Conservation (phyloP, 768 basidiomycete species). For the Lepiota brunneoincarnata region DNA sequence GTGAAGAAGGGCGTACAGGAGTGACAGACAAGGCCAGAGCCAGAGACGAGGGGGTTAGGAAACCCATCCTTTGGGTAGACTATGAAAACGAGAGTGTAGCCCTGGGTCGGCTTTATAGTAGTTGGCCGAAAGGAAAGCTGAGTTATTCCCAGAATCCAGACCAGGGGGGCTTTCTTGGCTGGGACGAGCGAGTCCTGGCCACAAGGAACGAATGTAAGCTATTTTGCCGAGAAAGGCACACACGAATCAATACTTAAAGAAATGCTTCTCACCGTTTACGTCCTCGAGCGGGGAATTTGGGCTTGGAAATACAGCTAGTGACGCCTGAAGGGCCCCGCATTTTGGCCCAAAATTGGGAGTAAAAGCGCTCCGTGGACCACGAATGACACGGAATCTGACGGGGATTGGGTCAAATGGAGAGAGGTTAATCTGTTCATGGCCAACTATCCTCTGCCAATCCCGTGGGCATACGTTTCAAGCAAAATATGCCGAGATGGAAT, state of each 20-base stretch:
- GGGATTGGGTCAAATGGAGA: not conserved
- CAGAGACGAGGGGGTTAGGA: constrained; percentile 28
- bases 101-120: constrained; percentile 5
- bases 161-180: constrained; percentile 6
- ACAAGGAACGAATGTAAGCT: not conserved
- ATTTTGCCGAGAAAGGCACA: constrained; percentile 9
- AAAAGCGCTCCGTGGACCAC: not conserved
- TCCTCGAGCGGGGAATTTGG: not conserved
- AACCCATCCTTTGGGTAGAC: constrained; percentile 27
- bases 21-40: constrained; percentile 32
- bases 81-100: not conserved
- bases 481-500: constrained; percentile 3
- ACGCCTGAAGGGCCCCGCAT: not conserved
- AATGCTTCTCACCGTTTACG: not conserved
- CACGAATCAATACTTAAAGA: not conserved
- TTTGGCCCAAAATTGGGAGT: not conserved
- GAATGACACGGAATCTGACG: not conserved
- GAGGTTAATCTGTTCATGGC: not conserved
- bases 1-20: constrained; percentile 31
- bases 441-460: not conserved
- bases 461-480: not conserved
- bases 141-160: constrained; percentile 17
- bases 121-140: not conserved
- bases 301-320: not conserved
- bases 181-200: not conserved